A percentile compares a stretch with the other conserved stretches of the same genome.
phyloP scores from a whole-genome alignment of 108 stramenopile species.

The Cyclotella sp. region DNA sequence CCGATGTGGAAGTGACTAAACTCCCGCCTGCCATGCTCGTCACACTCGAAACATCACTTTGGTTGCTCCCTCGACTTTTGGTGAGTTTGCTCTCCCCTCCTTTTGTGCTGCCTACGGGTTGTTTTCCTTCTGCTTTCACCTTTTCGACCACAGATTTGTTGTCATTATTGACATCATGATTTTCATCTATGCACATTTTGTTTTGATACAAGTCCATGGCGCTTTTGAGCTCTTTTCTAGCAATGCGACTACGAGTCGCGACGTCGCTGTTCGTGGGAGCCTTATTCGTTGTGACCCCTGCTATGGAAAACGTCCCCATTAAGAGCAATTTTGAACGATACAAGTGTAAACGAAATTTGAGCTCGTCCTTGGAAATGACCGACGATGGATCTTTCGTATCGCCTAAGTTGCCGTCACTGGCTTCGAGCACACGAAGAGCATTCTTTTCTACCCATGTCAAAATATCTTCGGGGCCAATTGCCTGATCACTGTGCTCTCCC shows the following conservation, averaged over 20 bases:
- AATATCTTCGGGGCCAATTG: slow-evolving; percentile 2
- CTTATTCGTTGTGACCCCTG: background rate
- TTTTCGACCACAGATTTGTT: background rate
- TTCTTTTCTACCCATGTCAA: slow-evolving; percentile 32
- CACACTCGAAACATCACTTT: slow-evolving; percentile 16
- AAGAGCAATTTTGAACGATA: slow-evolving; percentile 46
- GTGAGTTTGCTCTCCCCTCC: slow-evolving; percentile 6
- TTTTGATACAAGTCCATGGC: slow-evolving; percentile 90
- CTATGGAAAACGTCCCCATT: background rate
- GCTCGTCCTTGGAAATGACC: slow-evolving; percentile 24
- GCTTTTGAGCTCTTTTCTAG: slow-evolving; percentile 81
- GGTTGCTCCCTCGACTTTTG: slow-evolving; percentile 17
- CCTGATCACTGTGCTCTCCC: background rate
- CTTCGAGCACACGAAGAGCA: background rate
- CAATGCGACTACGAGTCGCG: slow-evolving; percentile 20
- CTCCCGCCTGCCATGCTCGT: slow-evolving; percentile 19
- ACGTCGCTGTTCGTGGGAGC: slow-evolving; percentile 2
- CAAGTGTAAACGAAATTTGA: slow-evolving; percentile 47
- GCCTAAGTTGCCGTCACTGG: background rate
- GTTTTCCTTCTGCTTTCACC: background rate
- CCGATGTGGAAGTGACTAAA: slow-evolving; percentile 23
- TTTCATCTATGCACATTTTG: slow-evolving; percentile 53
- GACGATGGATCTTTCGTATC: background rate
- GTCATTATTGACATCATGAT: slow-evolving; percentile 1
- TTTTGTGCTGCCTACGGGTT: background rate